Base-by-base conservation (phyloP, 2,329 filamentous ascomycete species). In the Conoideocrella luteorostrata region DNA sequence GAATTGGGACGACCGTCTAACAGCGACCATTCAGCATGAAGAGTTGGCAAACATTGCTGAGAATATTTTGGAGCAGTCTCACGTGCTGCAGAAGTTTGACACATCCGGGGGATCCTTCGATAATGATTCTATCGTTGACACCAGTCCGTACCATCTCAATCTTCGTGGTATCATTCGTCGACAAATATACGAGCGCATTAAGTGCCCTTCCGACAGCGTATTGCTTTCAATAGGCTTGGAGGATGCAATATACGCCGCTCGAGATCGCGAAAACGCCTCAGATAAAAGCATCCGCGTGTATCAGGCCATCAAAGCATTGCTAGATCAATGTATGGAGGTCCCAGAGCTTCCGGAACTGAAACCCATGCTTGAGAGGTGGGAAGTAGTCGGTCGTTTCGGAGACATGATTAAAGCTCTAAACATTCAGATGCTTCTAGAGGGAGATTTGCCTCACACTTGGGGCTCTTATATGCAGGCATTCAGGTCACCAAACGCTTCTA, bases 21-120 rank as follows among this genome's bases (percentile, higher is more conserved):
- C 68, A 0, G 48, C 50, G 2, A 54, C 53, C 0, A 56, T 66
- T 12, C 69, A 72, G 26, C 63, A 66, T 22, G 68, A 71, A 26
- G 56, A 55, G 1, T 60, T 65, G 12, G 52, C 55, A 3, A 50
- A 52, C 5, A 44, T 66, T 0, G 60, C 62, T 1, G 39, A 49
- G 4, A 17, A 39, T 0, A 62, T 71, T 10, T 17, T 61, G 0
- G 26, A 23, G 0, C 59, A 62, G 15, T 69, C 66, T 0, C 49
- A 50, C 1, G 47, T 49, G 0, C 53, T 70, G 0, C 45, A 50
- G 28, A 13, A 28, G 4, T 39, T 67, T 55, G 39, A 41, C 2
- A 41, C 17, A 23, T 12, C 2, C 10, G 26, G n/a, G n/a, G n/a
- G n/a, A n/a, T n/a, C n/a, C n/a, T n/a, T n/a, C n/a, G n/a, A n/a